These are phyloP conservation scores for Pisolithus marmoratus DNA, from an alignment of 768 basidiomycete species.

Conservation along the genomic window DNA sequence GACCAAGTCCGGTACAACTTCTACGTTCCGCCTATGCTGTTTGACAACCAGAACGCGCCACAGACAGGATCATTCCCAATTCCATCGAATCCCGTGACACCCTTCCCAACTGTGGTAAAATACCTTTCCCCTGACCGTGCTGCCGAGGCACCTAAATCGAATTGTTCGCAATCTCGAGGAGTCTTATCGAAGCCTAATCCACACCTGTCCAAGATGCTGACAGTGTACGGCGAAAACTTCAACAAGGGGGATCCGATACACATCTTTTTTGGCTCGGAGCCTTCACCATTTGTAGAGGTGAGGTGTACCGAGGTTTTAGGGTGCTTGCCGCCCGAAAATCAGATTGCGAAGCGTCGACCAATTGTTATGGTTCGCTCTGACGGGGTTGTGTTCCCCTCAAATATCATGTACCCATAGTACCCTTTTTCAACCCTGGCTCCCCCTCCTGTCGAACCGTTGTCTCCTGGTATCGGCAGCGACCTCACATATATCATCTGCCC, in stretches of 20 bases:
- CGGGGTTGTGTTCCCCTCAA: slow-evolving; percentile 84
- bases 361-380: slow-evolving; percentile 80
- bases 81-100: slow-evolving; percentile 77
- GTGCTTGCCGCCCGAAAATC: slow-evolving; percentile 71
- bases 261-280: slow-evolving; percentile 84
- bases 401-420: slow-evolving; percentile 68
- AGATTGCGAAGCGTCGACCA: slow-evolving; percentile 63
- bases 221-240: slow-evolving; percentile 87
- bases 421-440: slow-evolving; percentile 6
- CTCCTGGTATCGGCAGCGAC: slow-evolving; percentile 19
- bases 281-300: slow-evolving; percentile 82
- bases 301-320: slow-evolving; percentile 83
- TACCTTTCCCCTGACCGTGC: slow-evolving; percentile 88
- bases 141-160: slow-evolving; percentile 72
- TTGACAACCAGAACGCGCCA: slow-evolving; percentile 72
- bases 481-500: slow-evolving; percentile 12
- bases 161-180: slow-evolving; percentile 59
- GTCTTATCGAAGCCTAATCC: slow-evolving; percentile 74
- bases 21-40: slow-evolving; percentile 81
- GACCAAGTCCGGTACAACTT: slow-evolving; percentile 94
- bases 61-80: slow-evolving; percentile 71
- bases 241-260: slow-evolving; percentile 74
- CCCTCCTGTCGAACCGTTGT: slow-evolving; percentile 16
- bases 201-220: slow-evolving; percentile 74
- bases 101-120: slow-evolving; percentile 83